These are phyloP conservation scores for Blumeriella jaapii DNA, from an alignment of 2,329 filamentous ascomycete species.

Conservation along the genomic window DNA sequence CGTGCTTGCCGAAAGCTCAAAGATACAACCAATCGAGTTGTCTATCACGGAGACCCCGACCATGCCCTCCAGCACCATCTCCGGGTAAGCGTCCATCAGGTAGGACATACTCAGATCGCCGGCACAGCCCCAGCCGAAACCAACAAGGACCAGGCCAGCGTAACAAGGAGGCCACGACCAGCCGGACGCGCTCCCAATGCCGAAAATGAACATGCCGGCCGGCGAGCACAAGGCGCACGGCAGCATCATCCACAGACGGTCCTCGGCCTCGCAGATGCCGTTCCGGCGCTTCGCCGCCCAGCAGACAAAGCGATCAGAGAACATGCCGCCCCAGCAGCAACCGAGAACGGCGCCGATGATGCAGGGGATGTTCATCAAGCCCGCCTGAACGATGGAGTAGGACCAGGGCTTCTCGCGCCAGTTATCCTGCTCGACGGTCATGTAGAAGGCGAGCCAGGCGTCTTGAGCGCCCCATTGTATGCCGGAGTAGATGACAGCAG, in stretches of 20 bases:
- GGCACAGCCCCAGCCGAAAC: conserved; percentile 47
- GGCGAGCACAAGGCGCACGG: conserved; percentile 27
- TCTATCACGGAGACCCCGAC: conserved; percentile 46
- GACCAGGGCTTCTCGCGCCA: conserved; percentile 43
- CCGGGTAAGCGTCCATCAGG: conserved; percentile 43
- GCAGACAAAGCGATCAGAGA: conserved; percentile 43
- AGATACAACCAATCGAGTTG: conserved; percentile 41
- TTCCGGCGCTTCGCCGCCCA: conserved; percentile 29
- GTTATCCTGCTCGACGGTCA: conserved; percentile 45
- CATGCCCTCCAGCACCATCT: conserved; percentile 47
- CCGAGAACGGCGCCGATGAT: conserved; percentile 43
- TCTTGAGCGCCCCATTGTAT: conserved; percentile 49
- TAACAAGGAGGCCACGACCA: conserved; percentile 44
- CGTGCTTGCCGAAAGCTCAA: conserved; percentile 38
- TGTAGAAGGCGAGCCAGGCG: conserved; percentile 47
- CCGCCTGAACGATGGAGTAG: conserved; percentile 40
- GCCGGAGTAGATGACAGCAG: conserved; percentile 44
- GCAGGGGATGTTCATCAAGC: conserved; percentile 46
- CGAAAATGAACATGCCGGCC: conserved; percentile 32
- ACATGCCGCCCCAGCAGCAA: conserved; percentile 45
- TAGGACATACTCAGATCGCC: conserved; percentile 45
- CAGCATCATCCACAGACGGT: conserved; percentile 27
- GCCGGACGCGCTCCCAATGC: conserved; percentile 30
- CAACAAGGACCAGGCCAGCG: conserved; percentile 43
- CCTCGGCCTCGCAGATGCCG: conserved; percentile 31